Percentiles rank a stretch among this genome's conserved stretches.
Evolutionary conservation across 169 alveolate species (phyloP).

Genomic region (Cryptosporidium bovis): DNA sequence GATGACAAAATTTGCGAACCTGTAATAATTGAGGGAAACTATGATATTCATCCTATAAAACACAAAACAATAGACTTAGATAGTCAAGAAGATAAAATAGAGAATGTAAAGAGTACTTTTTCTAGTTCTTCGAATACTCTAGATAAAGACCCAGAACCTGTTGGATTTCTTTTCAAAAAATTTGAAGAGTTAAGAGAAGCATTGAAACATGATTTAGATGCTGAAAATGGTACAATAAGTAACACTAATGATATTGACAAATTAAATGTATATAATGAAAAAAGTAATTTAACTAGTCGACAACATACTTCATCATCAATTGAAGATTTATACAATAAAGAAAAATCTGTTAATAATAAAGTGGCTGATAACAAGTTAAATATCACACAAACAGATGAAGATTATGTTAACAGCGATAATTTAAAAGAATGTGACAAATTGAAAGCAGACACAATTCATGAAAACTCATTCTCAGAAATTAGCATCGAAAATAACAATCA

Average conservation of each 20-base stretch:
- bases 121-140: background rate
- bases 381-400: background rate
- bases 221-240: background rate
- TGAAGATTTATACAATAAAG: background rate
- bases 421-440: background rate
- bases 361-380: background rate
- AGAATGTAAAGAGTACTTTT: conserved; percentile 7
- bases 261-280: background rate
- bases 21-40: conserved; percentile 38
- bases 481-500: too few relatives aligned
- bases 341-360: background rate
- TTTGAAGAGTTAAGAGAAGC: conserved; percentile 72
- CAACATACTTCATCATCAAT: too few relatives aligned
- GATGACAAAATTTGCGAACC: conserved; percentile 60
- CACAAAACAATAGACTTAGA: conserved; percentile 7
- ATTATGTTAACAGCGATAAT: background rate
- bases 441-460: too few relatives aligned
- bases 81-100: background rate
- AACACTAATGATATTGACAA: background rate
- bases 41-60: conserved; percentile 23
- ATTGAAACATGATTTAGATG: conserved; percentile 51
- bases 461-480: too few relatives aligned
- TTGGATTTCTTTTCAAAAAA: conserved; percentile 63
- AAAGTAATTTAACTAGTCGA: background rate
- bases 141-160: conserved; percentile 65